Evolutionary conservation across 352 stramenopile genomes (phyloP), one percentile per base, ranked within the genome.

Genomic region (Phytophthora hybrid): DNA sequence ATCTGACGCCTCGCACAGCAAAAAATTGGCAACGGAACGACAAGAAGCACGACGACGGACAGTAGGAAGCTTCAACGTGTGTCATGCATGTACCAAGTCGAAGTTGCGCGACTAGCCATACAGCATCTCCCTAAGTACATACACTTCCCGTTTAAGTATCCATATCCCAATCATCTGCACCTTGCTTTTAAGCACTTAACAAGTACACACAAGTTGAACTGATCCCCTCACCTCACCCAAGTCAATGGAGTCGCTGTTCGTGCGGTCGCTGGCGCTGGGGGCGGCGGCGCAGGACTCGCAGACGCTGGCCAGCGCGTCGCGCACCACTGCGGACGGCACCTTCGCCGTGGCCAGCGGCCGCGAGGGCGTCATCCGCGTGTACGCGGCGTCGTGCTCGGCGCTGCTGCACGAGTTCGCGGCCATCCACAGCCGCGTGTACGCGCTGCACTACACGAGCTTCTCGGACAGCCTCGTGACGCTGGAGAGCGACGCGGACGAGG

Each of bases 401-500:
- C 71, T 95, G 19, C 73, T 96, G 62, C 89, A 96, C 65, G 89
- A 96, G 70, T 96, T 96, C 66, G 59, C 85, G 44, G 81, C 86
- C 41, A 92, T 96, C 72, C 89, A 96, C 73, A 72, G 69, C 11
- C 85, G 74, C 63, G 73, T 96, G 59, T 81, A 93, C 63, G 74
- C 84, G 47, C 66, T 96, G 71, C 84, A 92, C 62, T 94, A 95
- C 76, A 96, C 89, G 60, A 94, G 87, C 75, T 95, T 96, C 68
- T 94, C 88, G 16, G 89, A 96, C 69, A 92, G 87, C 60, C 78
- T 96, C 41, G 86, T 96, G 71, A 96, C 89, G 55, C 82, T 96
- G 44, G 88, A 96, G 73, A 94, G 88, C 66, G 78, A 91, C 34
- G 58, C 26, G 9, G 51, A 69, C n/a, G 64, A 80, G 5, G 66